These are phyloP conservation scores for Piper longum DNA, from an alignment of 164 flowering plant species.

Conservation along the genomic window DNA sequence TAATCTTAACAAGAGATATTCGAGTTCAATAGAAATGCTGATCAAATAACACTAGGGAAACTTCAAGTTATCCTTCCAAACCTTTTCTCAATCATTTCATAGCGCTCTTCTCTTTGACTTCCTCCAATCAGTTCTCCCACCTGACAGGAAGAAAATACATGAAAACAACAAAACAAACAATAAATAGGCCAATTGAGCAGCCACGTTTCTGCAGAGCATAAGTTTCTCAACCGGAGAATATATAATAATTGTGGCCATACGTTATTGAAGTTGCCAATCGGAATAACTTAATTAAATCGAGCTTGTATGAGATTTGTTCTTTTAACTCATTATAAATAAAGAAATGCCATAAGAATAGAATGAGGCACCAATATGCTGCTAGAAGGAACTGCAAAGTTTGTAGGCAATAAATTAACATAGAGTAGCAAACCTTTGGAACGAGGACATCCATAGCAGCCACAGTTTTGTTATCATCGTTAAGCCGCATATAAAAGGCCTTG, in stretches of 20 bases:
- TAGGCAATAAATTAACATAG: background rate
- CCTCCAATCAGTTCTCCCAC: conserved; percentile 92
- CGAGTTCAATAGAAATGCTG: background rate
- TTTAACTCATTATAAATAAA: no score
- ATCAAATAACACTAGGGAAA: background rate
- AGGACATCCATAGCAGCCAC: conserved; percentile 99
- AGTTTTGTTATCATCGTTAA: conserved; percentile 74
- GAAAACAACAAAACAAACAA: no score
- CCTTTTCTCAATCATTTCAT: conserved; percentile 56
- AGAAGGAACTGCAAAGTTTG: no score
- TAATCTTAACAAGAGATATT: background rate
- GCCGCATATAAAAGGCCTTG: conserved; percentile 94
- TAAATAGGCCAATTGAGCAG: no score
- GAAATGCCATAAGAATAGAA: no score
- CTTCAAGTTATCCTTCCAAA: conserved; percentile 4
- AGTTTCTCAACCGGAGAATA: no score
- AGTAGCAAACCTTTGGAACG: conserved; percentile 63
- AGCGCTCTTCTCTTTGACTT: conserved; percentile 93
- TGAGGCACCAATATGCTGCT: no score
- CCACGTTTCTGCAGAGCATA: no score
- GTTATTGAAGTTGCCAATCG: no score
- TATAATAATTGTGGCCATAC: no score
- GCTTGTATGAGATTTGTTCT: no score
- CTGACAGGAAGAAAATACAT: conserved; percentile 17
- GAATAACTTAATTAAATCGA: no score